Percentiles rank a stretch among this genome's conserved stretches.
phyloP scores from a whole-genome alignment of 2,329 filamentous ascomycete genomes.

The Exophiala spinifera region DNA sequence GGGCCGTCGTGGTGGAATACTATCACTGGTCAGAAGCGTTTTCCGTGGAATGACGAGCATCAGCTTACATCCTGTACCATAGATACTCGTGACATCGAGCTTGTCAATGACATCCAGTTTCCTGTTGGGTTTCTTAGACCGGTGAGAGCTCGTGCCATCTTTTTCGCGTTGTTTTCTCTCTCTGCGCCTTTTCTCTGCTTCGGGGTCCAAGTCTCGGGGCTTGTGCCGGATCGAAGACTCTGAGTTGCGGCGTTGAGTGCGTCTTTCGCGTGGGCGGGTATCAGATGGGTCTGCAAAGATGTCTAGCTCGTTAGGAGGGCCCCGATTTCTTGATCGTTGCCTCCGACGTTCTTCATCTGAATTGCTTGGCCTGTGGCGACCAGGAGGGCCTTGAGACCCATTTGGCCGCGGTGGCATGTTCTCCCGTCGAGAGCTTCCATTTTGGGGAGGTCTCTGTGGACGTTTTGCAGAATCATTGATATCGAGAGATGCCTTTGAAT shows the following conservation, averaged over 20 bases:
- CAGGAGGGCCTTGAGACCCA: slow-evolving; percentile 22
- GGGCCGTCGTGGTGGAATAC: slow-evolving; percentile 98
- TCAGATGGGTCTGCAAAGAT: slow-evolving; percentile 49
- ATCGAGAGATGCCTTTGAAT: slow-evolving; percentile 13
- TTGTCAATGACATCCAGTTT: slow-evolving; percentile 89
- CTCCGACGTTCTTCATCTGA: slow-evolving; percentile 32
- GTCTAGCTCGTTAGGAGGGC: slow-evolving; percentile 39
- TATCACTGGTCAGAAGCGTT: slow-evolving; percentile 37
- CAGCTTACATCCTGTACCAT: slow-evolving; percentile 79
- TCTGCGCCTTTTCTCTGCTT: slow-evolving; percentile 50
- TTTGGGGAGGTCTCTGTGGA: slow-evolving; percentile 23
- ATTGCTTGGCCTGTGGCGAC: slow-evolving; percentile 35
- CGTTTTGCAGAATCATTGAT: slow-evolving; percentile 24
- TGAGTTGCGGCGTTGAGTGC: slow-evolving; percentile 59
- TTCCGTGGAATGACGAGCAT: not conserved
- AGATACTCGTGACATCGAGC: slow-evolving; percentile 92
- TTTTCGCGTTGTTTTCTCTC: slow-evolving; percentile 43
- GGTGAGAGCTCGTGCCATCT: slow-evolving; percentile 40
- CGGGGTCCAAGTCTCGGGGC: slow-evolving; percentile 46
- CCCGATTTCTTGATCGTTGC: slow-evolving; percentile 36
- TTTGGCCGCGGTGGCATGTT: slow-evolving; percentile 31
- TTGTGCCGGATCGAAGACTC: slow-evolving; percentile 60
- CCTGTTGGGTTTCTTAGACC: slow-evolving; percentile 35
- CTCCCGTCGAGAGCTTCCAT: slow-evolving; percentile 33
- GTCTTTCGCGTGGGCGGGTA: slow-evolving; percentile 40